Conservation (phyloP, 164 flowering plant genomes). For the Euptelea pleiosperma region DNA sequence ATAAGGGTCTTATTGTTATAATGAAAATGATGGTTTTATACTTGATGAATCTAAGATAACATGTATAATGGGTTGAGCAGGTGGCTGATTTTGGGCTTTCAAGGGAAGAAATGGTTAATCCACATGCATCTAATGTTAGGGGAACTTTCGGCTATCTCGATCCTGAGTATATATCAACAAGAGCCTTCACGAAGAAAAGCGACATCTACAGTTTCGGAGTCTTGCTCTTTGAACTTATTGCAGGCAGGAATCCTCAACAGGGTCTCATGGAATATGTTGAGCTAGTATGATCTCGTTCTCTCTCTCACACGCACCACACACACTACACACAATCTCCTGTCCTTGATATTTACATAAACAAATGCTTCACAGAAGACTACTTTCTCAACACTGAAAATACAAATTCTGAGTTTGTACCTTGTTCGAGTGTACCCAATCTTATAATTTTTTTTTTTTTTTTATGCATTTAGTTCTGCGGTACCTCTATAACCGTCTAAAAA, state of each 20-base stretch:
- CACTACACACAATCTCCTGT: no score
- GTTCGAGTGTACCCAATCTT: no score
- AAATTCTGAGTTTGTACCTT: no score
- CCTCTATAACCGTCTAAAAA: no score
- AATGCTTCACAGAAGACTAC: background rate
- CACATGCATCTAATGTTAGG: constrained; percentile 57
- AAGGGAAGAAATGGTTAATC: constrained; percentile 78
- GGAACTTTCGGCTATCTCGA: constrained; percentile 99
- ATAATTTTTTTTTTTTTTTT: no score
- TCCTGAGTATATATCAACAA: constrained; percentile 87
- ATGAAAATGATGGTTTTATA: no score
- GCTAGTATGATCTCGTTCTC: constrained; percentile 49
- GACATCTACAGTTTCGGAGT: constrained; percentile 94
- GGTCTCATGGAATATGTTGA: constrained; percentile 89
- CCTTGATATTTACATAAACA: background rate
- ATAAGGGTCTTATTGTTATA: no score
- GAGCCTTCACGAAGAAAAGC: constrained; percentile 87
- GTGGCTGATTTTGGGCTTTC: constrained; percentile 99
- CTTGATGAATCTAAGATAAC: no score
- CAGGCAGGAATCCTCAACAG: constrained; percentile 87
- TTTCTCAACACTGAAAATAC: background rate
- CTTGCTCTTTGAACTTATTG: constrained; percentile 81
- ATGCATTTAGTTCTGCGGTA: no score
- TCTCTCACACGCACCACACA: no score
- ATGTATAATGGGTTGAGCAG: constrained; percentile 34